Percentiles rank a stretch among this genome's conserved stretches.
phyloP scores from a whole-genome alignment of 495 filamentous ascomycete species.

The Aspergillus mulundensis region DNA sequence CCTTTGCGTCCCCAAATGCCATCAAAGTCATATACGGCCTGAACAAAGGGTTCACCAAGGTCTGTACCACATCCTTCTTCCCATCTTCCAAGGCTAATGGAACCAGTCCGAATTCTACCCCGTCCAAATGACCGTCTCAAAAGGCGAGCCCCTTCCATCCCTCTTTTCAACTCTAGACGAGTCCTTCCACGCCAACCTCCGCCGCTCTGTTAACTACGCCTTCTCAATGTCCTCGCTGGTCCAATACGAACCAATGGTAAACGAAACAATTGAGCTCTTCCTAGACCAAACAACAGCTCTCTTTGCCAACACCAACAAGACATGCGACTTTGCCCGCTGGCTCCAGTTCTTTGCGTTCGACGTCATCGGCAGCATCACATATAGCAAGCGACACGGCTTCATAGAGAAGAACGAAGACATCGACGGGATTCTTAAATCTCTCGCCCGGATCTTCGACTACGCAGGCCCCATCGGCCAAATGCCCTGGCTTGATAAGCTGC shows the following conservation, averaged over 20 bases:
- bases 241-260: conserved; percentile 69
- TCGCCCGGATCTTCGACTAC: conserved; percentile 44
- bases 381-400: conserved; percentile 61
- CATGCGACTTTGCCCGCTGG: conserved; percentile 68
- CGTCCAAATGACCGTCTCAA: conserved; percentile 61
- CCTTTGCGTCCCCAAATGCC: conserved; percentile 62
- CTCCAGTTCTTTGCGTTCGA: conserved; percentile 79
- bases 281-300: conserved; percentile 57
- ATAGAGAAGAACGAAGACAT: conserved; percentile 55
- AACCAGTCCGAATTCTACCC: conserved; percentile 65
- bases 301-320: conserved; percentile 42
- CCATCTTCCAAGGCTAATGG: background rate
- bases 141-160: conserved; percentile 60
- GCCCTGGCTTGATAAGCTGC: conserved; percentile 45
- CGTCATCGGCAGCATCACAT: conserved; percentile 63
- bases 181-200: conserved; percentile 66
- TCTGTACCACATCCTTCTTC: conserved; percentile 22
- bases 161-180: conserved; percentile 79
- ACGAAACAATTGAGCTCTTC: conserved; percentile 50
- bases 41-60: conserved; percentile 79
- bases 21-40: conserved; percentile 74
- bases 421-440: conserved; percentile 43
- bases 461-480: conserved; percentile 48
- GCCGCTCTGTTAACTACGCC: conserved; percentile 64
- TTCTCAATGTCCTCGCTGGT: conserved; percentile 71